These are phyloP conservation scores for Scedosporium apiospermum DNA, from an alignment of 2,329 filamentous ascomycete species.

Conservation along the genomic window DNA sequence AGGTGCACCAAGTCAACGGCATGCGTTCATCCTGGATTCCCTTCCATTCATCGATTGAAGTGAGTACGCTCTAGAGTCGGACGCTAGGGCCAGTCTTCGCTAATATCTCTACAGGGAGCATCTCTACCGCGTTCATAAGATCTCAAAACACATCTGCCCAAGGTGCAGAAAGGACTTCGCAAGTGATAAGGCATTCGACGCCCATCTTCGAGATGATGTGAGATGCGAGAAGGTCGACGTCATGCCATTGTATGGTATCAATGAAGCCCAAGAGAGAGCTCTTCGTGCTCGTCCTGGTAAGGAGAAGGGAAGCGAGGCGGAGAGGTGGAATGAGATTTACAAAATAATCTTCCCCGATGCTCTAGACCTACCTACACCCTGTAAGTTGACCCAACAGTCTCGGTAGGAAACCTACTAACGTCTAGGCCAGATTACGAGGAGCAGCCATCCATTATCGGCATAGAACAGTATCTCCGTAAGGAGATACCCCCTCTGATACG, in stretches of 20 bases:
- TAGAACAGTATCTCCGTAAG: not conserved
- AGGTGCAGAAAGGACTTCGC: not conserved
- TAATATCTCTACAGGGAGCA: slow-evolving; percentile 2
- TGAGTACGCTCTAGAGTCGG: slow-evolving; percentile 8
- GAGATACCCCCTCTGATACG: not conserved
- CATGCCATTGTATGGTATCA: not conserved
- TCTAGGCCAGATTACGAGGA: not conserved
- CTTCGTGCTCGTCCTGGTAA: not conserved
- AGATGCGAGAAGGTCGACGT: slow-evolving; percentile 1
- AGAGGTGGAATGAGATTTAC: slow-evolving; percentile 4
- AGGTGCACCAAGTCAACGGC: slow-evolving; percentile 14
- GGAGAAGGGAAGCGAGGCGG: not conserved
- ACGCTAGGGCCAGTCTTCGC: not conserved
- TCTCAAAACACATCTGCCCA: not conserved
- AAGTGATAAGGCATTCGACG: not conserved
- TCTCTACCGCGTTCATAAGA: not conserved
- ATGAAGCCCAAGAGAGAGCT: not conserved
- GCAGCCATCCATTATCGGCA: not conserved
- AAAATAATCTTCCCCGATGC: slow-evolving; percentile 5
- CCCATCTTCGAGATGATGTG: not conserved
- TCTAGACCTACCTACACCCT: not conserved
- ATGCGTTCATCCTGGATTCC: slow-evolving; percentile 16
- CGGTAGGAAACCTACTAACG: not conserved
- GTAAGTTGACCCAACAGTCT: not conserved
- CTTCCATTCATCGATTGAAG: slow-evolving; percentile 15